These are phyloP conservation scores for Zasmidium angulare DNA, from an alignment of 2,329 filamentous ascomycete genomes.

Conservation along the genomic window DNA sequence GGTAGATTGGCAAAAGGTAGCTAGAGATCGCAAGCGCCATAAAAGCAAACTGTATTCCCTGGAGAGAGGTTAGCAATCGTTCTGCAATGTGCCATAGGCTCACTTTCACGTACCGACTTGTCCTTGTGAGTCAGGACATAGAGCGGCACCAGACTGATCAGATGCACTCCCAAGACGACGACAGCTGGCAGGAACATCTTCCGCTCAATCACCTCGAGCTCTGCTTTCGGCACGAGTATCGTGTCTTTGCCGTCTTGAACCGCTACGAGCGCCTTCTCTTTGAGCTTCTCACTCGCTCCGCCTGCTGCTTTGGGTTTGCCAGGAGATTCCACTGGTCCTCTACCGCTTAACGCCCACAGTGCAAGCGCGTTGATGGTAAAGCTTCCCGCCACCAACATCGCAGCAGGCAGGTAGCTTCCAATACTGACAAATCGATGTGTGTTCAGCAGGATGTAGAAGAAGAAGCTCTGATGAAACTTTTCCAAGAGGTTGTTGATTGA, in stretches of 20 bases:
- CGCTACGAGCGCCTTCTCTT: constrained; percentile 37
- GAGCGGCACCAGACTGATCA: constrained; percentile 75
- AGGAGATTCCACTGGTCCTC: constrained; percentile 26
- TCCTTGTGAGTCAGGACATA: constrained; percentile 80
- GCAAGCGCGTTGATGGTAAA: constrained; percentile 95
- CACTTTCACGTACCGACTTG: constrained; percentile 55
- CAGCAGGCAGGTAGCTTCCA: constrained; percentile 92
- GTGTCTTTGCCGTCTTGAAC: constrained; percentile 38
- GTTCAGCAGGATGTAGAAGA: constrained; percentile 95
- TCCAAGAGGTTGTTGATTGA: constrained; percentile 96
- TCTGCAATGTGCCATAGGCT: not conserved
- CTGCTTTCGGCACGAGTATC: constrained; percentile 40
- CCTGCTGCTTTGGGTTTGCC: constrained; percentile 32
- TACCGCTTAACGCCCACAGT: constrained; percentile 87
- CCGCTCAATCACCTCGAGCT: constrained; percentile 54
- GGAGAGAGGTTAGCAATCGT: not conserved
- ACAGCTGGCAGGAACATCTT: constrained; percentile 71
- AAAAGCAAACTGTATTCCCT: constrained; percentile 52
- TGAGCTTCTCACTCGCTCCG: constrained; percentile 31
- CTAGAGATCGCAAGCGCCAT: constrained; percentile 46
- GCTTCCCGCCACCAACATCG: constrained; percentile 93
- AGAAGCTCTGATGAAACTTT: constrained; percentile 97
- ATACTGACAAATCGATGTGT: constrained; percentile 94
- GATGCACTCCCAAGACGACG: constrained; percentile 71
- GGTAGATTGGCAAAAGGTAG: constrained; percentile 31